Percentiles rank a stretch among this genome's conserved stretches.
phyloP scores from a whole-genome alignment of 1,284 basidiomycete genomes.

The Trichosporon ovoides region DNA sequence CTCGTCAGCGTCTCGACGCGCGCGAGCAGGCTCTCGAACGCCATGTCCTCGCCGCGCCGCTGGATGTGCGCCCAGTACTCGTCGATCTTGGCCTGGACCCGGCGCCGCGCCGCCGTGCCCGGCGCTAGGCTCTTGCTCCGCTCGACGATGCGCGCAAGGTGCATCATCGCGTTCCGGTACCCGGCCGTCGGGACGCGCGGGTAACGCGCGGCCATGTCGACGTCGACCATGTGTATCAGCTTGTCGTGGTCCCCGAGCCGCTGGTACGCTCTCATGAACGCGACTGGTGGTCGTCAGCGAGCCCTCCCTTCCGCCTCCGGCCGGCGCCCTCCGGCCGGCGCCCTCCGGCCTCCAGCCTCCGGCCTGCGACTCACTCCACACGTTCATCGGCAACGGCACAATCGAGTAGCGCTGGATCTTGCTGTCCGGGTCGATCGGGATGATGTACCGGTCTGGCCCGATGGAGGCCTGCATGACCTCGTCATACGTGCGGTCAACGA shows the following conservation, averaged over 20 bases:
- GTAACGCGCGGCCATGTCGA: conserved; percentile 18
- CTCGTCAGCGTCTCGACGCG: background rate
- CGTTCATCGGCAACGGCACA: conserved; percentile 17
- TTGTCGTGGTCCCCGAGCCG: background rate
- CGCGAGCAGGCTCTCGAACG: background rate
- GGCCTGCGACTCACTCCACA: conserved; percentile 24
- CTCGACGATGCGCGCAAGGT: background rate
- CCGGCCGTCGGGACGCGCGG: background rate
- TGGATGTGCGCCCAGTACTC: background rate
- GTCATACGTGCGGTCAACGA: conserved; percentile 15
- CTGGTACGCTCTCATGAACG: background rate
- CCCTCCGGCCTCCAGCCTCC: too few species aligned
- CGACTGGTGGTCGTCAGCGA: background rate
- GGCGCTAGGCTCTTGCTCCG: background rate
- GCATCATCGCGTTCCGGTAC: background rate
- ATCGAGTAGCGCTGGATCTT: conserved; percentile 8
- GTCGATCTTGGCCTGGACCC: background rate
- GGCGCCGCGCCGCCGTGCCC: background rate
- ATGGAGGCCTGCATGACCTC: conserved; percentile 22
- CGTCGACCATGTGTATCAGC: conserved; percentile 7
- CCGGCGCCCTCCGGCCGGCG: too few species aligned
- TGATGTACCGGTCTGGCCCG: conserved; percentile 21
- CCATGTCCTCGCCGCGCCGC: background rate
- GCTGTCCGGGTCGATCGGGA: background rate
- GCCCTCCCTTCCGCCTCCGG: too few species aligned